Conservation (phyloP, 2,329 filamentous ascomycete species). For the Aspergillus floridensis region DNA sequence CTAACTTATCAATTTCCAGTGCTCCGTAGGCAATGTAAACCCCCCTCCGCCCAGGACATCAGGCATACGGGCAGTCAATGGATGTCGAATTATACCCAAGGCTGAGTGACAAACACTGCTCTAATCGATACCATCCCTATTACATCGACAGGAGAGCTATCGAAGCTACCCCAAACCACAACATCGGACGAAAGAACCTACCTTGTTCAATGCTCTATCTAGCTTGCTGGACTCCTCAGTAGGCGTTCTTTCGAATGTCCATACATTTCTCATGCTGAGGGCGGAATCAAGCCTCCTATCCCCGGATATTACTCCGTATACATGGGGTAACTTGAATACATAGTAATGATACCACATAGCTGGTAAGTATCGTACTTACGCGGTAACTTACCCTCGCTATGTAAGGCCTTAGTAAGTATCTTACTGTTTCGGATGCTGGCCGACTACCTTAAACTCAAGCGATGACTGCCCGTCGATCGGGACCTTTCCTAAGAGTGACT, state of each 20-base stretch:
- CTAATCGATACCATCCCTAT: neutral
- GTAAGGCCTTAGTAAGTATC: neutral
- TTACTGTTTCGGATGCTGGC: slow-evolving; percentile 17
- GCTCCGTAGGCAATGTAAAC: neutral
- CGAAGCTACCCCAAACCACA: neutral
- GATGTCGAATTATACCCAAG: neutral
- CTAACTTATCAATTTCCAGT: slow-evolving; percentile 2
- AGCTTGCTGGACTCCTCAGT: too few species aligned
- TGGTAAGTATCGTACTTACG: neutral
- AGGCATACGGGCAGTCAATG: neutral
- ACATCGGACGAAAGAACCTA: neutral
- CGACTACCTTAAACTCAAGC: slow-evolving; percentile 8
- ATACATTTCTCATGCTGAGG: neutral
- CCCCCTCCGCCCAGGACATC: neutral
- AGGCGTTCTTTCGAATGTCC: too few species aligned
- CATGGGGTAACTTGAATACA: slow-evolving; percentile 7
- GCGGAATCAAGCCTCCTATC: slow-evolving; percentile 7
- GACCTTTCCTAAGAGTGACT: neutral
- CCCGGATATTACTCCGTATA: slow-evolving; percentile 3
- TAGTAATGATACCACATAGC: neutral
- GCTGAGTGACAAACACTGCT: neutral
- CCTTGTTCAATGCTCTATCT: neutral
- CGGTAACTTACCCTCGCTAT: neutral
- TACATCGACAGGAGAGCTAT: neutral
- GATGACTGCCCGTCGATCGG: slow-evolving; percentile 14